Evolutionary conservation across 208 protist species (phyloP).

Genomic region (Crithidia sp.): DNA sequence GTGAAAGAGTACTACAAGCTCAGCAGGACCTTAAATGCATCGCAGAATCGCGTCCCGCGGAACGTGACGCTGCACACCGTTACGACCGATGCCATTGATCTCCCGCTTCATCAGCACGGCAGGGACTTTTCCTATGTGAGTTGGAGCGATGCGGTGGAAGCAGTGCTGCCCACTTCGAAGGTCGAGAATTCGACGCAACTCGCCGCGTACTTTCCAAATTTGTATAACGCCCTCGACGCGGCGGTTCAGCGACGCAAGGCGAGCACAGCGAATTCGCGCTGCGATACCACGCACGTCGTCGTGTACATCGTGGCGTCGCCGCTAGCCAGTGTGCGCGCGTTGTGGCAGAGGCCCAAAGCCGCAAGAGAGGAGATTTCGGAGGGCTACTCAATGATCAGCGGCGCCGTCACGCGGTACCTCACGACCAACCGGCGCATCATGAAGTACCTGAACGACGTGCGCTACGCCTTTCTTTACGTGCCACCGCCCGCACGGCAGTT

Average conservation of each 20-base stretch:
- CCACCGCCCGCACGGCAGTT: slow-evolving; percentile 13
- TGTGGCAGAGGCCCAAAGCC: slow-evolving; percentile 1
- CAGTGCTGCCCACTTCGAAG: slow-evolving; percentile 12
- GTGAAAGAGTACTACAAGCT: not conserved
- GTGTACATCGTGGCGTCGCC: slow-evolving; percentile 13
- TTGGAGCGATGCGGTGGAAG: slow-evolving; percentile 18
- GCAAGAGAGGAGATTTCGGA: not conserved
- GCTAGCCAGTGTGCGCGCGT: slow-evolving; percentile 9
- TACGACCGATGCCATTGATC: slow-evolving; percentile 6
- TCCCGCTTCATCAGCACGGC: not conserved
- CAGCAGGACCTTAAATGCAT: not conserved
- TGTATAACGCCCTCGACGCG: slow-evolving; percentile 2
- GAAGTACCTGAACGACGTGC: slow-evolving; percentile 11
- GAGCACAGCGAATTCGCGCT: not conserved
- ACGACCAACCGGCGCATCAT: slow-evolving; percentile 5
- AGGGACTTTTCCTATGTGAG: not conserved
- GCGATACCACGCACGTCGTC: slow-evolving; percentile 14
- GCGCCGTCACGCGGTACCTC: slow-evolving; percentile 27
- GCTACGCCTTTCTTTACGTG: not conserved
- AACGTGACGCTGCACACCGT: slow-evolving; percentile 9
- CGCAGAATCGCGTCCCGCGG: not conserved
- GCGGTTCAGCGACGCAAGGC: not conserved
- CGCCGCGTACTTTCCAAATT: slow-evolving; percentile 18
- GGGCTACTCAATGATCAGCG: not conserved
- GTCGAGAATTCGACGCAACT: slow-evolving; percentile 24